Evolutionary conservation across 1,139 yeast genomes (phyloP), one percentile per base, ranked within the genome.

Genomic region (Torulaspora globosa): DNA sequence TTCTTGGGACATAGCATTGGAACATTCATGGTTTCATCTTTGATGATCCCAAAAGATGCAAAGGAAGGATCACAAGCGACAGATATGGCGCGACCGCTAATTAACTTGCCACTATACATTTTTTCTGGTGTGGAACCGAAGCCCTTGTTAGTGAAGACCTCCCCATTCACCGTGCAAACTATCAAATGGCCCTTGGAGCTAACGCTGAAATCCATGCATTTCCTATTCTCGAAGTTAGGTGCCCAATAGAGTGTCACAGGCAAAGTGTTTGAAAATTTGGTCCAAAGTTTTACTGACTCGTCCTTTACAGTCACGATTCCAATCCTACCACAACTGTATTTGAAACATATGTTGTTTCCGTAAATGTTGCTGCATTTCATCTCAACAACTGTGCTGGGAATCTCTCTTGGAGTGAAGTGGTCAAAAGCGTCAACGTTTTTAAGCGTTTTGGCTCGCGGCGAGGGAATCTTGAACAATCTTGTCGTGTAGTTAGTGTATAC

Each of bases 1-100:
- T 78, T 76, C 44, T 70, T 66, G 6, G 65, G 63, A 10, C 80
- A 57, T 41, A 73, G 63, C 27, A 79, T 67, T 0, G 86, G 84
- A 3, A 83, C 59, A 16, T 68, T 58, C 51, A 78, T 82, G 11
- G 74, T 63, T 43, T 84, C 94, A 54, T 82, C 84, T 54, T 85
- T 73, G 7, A 87, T 68, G 41, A 84, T 79, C 1, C 80, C 82
- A 69, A 86, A 87, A 0, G 88, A 81, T 0, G 79, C 70, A 60
- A 85, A 86, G 14, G 71, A 66, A 1, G 82, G 74, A 61, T 87
- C 90, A 57, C 92, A 81, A 1, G 75, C 64, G 1, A 88, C 95
- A 36, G 71, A 69, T 5, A 73, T 74, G 5, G 56, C 51, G 33
- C 52, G 53, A 5, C 66, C 65, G 1, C 63, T 51, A 3, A 53